Base-by-base conservation (phyloP, 1,139 yeast species). In the Citeromyces hawaiiensis region DNA sequence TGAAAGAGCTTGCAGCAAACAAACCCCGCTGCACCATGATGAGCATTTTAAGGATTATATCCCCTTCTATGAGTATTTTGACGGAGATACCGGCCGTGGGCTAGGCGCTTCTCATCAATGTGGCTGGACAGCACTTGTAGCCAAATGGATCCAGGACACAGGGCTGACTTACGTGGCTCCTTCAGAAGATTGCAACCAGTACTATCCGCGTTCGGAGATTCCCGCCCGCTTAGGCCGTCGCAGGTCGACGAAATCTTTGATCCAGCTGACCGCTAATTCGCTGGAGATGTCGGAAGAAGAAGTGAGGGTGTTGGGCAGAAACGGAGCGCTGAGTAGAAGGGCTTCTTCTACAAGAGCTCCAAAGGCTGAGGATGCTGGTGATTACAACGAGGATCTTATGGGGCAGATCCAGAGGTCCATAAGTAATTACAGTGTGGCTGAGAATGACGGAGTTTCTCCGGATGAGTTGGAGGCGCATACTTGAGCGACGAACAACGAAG, bases 61-160 rank as follows among this genome's bases (percentile, higher is more conserved):
- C 36, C 79, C 83, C 46, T 88, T 86, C 58, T 85, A 73, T 56
- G 97, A 88, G 61, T 88, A 83, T 56, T 88, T 88, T 57, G 94
- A 88, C 54, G 96, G 95, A 49, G 97, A 88, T 53, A 82, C 94
- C 2, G 97, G 97, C 38, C 72, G 95, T 51, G 97, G 97, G 5
- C 64, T 88, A 44, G 97, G 97, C 33, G 91, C 96, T 1, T 80
- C 91, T 38, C 96, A 91, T 64, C 97, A 88, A 62, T 81, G 88
- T 64, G 97, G 97, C 13, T 88, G 97, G 97, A 88, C 97, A 1
- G 88, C 95, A 0, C 70, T 88, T 38, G 93, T 87, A 42, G 95
- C 96, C 38, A 83, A 91, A 59, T 76, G 93, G 75, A 86, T 88
- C 53, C 94, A 85, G 55, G 97, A 88, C 57, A 83, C 83, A 39